Base-by-base conservation (phyloP, 352 stramenopile species). In the Plasmopara muralis region DNA sequence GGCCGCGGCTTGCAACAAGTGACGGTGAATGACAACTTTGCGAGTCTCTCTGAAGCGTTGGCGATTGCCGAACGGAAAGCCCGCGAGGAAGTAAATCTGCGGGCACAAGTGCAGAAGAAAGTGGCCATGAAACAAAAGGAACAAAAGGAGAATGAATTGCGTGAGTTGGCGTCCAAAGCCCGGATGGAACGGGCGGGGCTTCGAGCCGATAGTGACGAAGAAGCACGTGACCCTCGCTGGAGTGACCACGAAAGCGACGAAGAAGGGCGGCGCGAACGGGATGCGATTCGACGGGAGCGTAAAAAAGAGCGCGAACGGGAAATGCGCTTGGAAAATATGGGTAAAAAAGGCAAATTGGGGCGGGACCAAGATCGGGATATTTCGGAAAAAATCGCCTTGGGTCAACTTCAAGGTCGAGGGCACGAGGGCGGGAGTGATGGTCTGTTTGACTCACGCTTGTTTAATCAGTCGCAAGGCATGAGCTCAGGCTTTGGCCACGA, bases 21-120 rank as follows among this genome's bases (percentile, higher is more conserved):
- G 28, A 97, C 93, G 0, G 95, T 99, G 42, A 99, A 99, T 81
- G 88, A 98, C 57, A 98, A 99, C 58, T 99, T 99, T 82, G 96
- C 97, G 30, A 97, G 91, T 25, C 77, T 99, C 40, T 88, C 85
- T 2, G 96, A 99, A 61, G 93, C 88, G 39, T 68, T 99, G 41
- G 98, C 98, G 53, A 97, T 99, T 48, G 96, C 97, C 0, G 96
- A 99, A 72, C 78, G 92, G 16, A 98, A 98, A 66, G 95, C 95
- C 9, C 72, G 96, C 30, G 94, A 99, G 64, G 96, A 99, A 72
- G 93, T 99, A 7, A 90, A 97, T 56, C 91, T 97, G 72, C 89
- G 96, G 37, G 92, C 89, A 31, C 67, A 90, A 55, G 78, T 94
- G 49, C 84, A 90, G 47, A 91, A 93, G 63, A 89, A 91, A 58